Conservation (phyloP, 2,329 filamentous ascomycete genomes). For the Pyrenophora graminea region DNA sequence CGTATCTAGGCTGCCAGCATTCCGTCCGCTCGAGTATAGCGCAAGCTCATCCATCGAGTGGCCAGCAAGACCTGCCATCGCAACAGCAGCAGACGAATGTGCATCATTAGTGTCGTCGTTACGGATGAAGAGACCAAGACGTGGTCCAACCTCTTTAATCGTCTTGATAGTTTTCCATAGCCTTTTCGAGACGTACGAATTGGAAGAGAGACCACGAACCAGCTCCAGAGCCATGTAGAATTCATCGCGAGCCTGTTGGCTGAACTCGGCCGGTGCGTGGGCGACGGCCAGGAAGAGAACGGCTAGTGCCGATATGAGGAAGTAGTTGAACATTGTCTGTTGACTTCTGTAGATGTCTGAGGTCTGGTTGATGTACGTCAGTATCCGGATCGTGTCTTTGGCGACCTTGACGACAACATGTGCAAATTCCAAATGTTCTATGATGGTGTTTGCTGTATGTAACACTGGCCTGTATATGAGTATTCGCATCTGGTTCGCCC, state of each 20-base stretch:
- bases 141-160: constrained; percentile 72
- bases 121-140: constrained; percentile 63
- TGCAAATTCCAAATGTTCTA: constrained; percentile 73
- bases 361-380: constrained; percentile 72
- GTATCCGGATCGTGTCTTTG: constrained; percentile 74
- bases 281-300: constrained; percentile 77
- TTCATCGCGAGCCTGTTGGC: constrained; percentile 69
- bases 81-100: constrained; percentile 65
- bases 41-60: constrained; percentile 63
- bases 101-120: constrained; percentile 56
- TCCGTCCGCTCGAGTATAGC: constrained; percentile 50
- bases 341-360: constrained; percentile 72
- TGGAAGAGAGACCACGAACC: constrained; percentile 71
- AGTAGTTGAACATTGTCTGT: constrained; percentile 81
- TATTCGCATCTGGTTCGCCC: constrained; percentile 88
- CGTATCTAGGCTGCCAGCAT: constrained; percentile 48
- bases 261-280: constrained; percentile 74
- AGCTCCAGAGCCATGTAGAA: constrained; percentile 79
- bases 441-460: constrained; percentile 81
- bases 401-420: constrained; percentile 75
- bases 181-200: constrained; percentile 72
- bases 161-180: constrained; percentile 74
- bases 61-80: constrained; percentile 68
- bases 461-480: constrained; percentile 86
- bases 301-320: constrained; percentile 73